Evolutionary conservation across 1,284 basidiomycete species (phyloP), one percentile per base, ranked within the genome.

Genomic region (Cryptococcus sp.): DNA sequence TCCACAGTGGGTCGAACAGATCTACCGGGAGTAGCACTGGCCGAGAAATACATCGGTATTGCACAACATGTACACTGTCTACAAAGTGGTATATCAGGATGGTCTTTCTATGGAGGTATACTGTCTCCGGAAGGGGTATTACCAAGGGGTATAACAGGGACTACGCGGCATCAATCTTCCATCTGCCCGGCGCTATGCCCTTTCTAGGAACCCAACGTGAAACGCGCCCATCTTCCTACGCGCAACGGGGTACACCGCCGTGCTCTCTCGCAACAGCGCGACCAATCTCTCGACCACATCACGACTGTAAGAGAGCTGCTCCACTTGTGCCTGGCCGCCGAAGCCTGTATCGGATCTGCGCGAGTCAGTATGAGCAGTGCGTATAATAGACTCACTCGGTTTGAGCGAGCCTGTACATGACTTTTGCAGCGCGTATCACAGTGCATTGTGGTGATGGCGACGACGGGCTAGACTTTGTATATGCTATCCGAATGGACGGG

Each of bases 401-500:
- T 5, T 42, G 59, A 38, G 65, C 47, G 22, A 69, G 62, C 53
- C 68, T 71, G 61, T 71, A 76, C 67, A 76, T 66, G 56, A 74
- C 65, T 55, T 73, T 74, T 8, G 69, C 61, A 2, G 69, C 72
- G 42, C 67, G 59, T n/a, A 72, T 48, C 19, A 60, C 40, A 49
- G 39, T 64, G 44, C 49, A 44, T 22, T 35, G 51, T 45, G n/a
- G 15, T 16, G 31, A 16, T 10, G 15, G 15, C 17, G 17, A 17
- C 25, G 48, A 59, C 45, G 58, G 57, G 46, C 31, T 23, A 1
- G 62, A 54, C 27, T 58, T 51, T 20, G 67, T 61, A 72, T 92
- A 93, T 1, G 90, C 84, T 27, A 94, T 77, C 13, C 85, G 84
- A 65, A 94, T 86, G 59, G 82, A 86, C 0, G 91, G 91, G 74